Conservation (phyloP, 2,329 filamentous ascomycete genomes). For the Lecanoromycetidae sp. region DNA sequence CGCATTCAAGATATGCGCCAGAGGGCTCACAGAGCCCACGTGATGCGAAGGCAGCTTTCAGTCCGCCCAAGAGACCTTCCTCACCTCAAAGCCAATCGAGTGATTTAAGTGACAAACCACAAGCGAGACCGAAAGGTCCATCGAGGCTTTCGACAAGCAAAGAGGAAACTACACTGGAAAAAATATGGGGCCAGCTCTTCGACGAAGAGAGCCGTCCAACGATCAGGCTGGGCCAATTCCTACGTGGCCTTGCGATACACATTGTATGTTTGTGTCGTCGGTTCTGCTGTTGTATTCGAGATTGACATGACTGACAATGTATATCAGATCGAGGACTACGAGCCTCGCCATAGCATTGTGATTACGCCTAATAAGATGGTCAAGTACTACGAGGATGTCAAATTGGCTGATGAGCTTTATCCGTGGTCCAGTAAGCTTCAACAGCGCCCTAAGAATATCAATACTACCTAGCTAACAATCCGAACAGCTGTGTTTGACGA, state of each 20-base stretch:
- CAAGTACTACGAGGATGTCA: constrained; percentile 58
- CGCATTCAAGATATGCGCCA: constrained; percentile 17
- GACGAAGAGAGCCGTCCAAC: constrained; percentile 56
- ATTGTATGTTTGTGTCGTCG: constrained; percentile 42
- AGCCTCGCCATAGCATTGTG: constrained; percentile 56
- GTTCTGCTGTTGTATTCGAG: too few relatives aligned
- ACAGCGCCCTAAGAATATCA: background rate
- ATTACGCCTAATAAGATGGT: constrained; percentile 65
- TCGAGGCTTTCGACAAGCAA: constrained; percentile 30
- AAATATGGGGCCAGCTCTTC: constrained; percentile 67
- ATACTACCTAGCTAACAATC: constrained; percentile 9
- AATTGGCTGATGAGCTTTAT: constrained; percentile 52
- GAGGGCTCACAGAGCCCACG: constrained; percentile 20
- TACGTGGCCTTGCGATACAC: constrained; percentile 61
- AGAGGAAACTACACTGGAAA: constrained; percentile 51
- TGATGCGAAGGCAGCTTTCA: constrained; percentile 13
- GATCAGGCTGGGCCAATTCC: constrained; percentile 53
- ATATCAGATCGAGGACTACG: constrained; percentile 56
- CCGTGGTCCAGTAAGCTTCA: constrained; percentile 51
- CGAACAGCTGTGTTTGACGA: constrained; percentile 43
- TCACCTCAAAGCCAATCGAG: constrained; percentile 29
- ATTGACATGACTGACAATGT: background rate
- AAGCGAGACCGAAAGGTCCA: constrained; percentile 28
- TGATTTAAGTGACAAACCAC: constrained; percentile 24
- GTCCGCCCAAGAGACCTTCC: constrained; percentile 22